A percentile compares a stretch with the other conserved stretches of the same genome.
Conservation (phyloP, 805 yeast species). For the Tetrapisispora namnaoensis region DNA sequence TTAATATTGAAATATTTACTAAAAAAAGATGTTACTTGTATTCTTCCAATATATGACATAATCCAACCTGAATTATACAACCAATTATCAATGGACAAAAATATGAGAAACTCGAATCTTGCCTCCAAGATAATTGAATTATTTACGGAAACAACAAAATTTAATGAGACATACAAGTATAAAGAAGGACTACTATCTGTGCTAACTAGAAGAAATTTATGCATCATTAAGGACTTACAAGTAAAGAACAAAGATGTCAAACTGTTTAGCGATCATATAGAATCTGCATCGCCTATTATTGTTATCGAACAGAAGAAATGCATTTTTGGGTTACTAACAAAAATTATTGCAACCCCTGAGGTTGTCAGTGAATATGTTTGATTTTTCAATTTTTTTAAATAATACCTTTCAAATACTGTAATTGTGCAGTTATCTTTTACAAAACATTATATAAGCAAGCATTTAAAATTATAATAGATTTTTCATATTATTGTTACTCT, state of each 20-base stretch:
- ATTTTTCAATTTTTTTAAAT: no score
- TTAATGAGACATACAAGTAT: slow-evolving; percentile 2
- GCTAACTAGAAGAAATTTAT: slow-evolving; percentile 7
- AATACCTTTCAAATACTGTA: no score
- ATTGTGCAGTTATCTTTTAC: no score
- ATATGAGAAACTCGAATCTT: slow-evolving; percentile 20
- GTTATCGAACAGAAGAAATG: not conserved
- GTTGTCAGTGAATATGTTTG: no score
- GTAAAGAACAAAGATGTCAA: not conserved
- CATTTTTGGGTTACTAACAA: not conserved
- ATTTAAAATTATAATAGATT: no score
- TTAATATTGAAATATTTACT: slow-evolving; percentile 21
- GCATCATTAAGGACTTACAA: slow-evolving; percentile 4
- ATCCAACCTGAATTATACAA: slow-evolving; percentile 22
- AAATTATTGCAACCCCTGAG: not conserved
- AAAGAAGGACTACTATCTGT: slow-evolving; percentile 12
- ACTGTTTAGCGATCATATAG: not conserved
- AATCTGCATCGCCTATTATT: no score
- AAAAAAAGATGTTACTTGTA: slow-evolving; percentile 18
- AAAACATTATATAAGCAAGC: no score
- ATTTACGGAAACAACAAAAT: slow-evolving; percentile 24
- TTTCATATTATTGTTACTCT: no score
- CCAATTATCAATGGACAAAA: slow-evolving; percentile 19
- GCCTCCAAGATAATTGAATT: slow-evolving; percentile 22
- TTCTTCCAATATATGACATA: slow-evolving; percentile 25